Evolutionary conservation across 495 filamentous ascomycete genomes (phyloP).

Genomic region (Aspergillus campestris): DNA sequence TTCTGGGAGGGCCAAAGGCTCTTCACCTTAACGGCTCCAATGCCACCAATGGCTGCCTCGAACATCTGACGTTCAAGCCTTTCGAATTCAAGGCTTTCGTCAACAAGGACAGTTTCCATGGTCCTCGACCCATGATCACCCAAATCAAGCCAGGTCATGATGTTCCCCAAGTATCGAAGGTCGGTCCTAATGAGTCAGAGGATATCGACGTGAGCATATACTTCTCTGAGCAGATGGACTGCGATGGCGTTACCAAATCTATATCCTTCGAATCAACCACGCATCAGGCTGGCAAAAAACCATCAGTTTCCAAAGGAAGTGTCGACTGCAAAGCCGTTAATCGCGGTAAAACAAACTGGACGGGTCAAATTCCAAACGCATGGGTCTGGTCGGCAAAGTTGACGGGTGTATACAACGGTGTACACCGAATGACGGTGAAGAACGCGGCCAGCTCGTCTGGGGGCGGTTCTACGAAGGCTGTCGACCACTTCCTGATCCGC

Average conservation of each 20-base stretch:
- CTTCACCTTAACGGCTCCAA: slow-evolving; percentile 37
- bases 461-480: slow-evolving; percentile 35
- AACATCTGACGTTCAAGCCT: slow-evolving; percentile 41
- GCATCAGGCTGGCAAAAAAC: slow-evolving; percentile 23
- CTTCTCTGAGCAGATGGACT: slow-evolving; percentile 58
- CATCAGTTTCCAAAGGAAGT: slow-evolving; percentile 32
- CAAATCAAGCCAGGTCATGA: slow-evolving; percentile 60
- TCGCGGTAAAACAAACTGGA: slow-evolving; percentile 16
- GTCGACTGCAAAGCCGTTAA: slow-evolving; percentile 35
- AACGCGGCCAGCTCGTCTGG: slow-evolving; percentile 39
- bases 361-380: slow-evolving; percentile 43
- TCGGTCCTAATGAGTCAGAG: slow-evolving; percentile 34
- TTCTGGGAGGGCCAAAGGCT: slow-evolving; percentile 31
- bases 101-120: slow-evolving; percentile 38
- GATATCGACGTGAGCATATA: slow-evolving; percentile 43
- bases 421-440: slow-evolving; percentile 54
- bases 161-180: slow-evolving; percentile 44
- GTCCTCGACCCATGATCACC: slow-evolving; percentile 58
- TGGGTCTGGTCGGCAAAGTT: slow-evolving; percentile 51
- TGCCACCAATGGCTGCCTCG: slow-evolving; percentile 49
- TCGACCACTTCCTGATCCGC: slow-evolving; percentile 50
- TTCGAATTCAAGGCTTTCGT: slow-evolving; percentile 61
- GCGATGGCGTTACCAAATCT: slow-evolving; percentile 41
- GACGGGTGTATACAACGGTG: slow-evolving; percentile 52
- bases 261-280: slow-evolving; percentile 49